Base-by-base conservation (phyloP, 2,329 filamentous ascomycete genomes). In the Metarhizium sp. region DNA sequence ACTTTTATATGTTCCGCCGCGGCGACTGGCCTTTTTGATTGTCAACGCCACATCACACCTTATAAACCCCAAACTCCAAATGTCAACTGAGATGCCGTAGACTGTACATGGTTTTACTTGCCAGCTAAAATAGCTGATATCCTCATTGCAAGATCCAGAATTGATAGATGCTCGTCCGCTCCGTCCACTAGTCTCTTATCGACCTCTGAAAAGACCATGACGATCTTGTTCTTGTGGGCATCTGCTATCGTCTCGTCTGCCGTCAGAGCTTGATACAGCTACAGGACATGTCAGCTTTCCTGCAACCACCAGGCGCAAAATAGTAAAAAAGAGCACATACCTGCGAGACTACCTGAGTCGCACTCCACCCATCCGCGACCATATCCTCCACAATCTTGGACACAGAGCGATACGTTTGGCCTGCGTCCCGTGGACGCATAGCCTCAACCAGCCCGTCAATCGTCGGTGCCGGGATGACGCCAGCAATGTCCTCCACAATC, bases 291-390 rank as follows among this genome's bases (percentile, higher is more conserved):
- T 61, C 55, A 63, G 64, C 57, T 51, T 48, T n/a, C 11, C 10
- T 20, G 42, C 10, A 18, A 32, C 36, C 36, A 59, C 20, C 8
- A 34, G 14, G 38, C 13, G 38, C n/a, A 43, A 4, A 25, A 8
- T 2, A 6, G 29, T 29, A 36, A 13, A 40, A 52, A 5, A 8
- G 4, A 4, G 14, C 11, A 42, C 75, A 71, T 73, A 88, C 86
- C 78, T 96, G 91, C 18, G 81, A 76, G 42, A 97, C 79, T 30
- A 96, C 82, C 71, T 97, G 94, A 6, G 86, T 85, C 29, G 92
- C 94, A 69, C 92, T 96, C 92, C 94, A 99, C 8, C 94, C 94
- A 73, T 97, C 94, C 0, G 92, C 92, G 50, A 97, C 86, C 77
- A 99, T 85, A 60, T 96, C 88, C 63, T 92, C 89, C 5, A 97